Evolutionary conservation across 495 filamentous ascomycete species (phyloP).

Genomic region (Penicillium canescens): DNA sequence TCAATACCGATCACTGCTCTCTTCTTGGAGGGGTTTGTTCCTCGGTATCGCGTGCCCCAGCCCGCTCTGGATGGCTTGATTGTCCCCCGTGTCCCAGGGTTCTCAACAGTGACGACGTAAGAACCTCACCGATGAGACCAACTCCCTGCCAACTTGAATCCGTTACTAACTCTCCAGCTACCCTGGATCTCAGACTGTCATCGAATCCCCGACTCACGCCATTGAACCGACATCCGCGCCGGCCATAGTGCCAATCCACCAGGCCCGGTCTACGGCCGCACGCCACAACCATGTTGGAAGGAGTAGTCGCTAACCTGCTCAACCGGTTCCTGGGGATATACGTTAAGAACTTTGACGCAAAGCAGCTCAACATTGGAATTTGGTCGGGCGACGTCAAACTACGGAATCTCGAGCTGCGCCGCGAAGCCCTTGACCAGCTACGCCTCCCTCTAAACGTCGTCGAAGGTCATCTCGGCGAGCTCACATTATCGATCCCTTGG

Average conservation of each 20-base stretch:
- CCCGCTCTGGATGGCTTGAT: conserved; percentile 35
- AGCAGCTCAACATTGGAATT: conserved; percentile 95
- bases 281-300: conserved; percentile 62
- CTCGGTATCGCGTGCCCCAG: conserved; percentile 36
- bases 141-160: not conserved
- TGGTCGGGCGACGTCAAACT: conserved; percentile 98
- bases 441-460: conserved; percentile 94
- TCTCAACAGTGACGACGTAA: conserved; percentile 13
- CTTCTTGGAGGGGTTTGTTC: conserved; percentile 11
- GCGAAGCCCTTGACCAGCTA: conserved; percentile 94
- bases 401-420: conserved; percentile 83
- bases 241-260: conserved; percentile 21
- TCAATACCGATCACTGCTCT: not conserved
- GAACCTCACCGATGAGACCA: not conserved
- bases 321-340: conserved; percentile 99
- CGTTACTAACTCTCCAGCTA: conserved; percentile 8
- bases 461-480: conserved; percentile 86
- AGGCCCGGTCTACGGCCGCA: conserved; percentile 39
- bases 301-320: conserved; percentile 80
- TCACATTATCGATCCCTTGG: conserved; percentile 94
- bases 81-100: conserved; percentile 19
- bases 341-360: conserved; percentile 97
- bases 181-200: conserved; percentile 11
- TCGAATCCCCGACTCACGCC: conserved; percentile 13
- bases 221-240: conserved; percentile 13